phyloP scores from a whole-genome alignment of 2,329 filamentous ascomycete species.

The Thelonectria blattea region DNA sequence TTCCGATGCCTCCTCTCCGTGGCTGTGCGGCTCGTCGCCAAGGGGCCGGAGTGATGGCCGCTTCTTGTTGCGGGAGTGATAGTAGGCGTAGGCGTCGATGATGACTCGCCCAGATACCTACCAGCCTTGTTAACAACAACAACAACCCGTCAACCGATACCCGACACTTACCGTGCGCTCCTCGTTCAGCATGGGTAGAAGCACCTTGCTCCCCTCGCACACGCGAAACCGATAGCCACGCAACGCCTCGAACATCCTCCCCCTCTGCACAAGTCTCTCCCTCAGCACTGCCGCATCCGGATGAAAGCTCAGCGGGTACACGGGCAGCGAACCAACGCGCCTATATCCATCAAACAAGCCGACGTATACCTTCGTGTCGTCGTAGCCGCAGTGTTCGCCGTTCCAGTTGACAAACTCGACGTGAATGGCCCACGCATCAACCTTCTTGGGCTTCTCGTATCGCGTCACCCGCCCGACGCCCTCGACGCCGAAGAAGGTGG shows the following conservation, averaged over 20 bases:
- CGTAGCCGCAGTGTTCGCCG: constrained; percentile 40
- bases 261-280: neutral
- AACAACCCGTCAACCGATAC: no score
- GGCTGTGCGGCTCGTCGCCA: neutral
- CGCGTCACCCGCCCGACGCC: constrained; percentile 44
- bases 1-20: neutral
- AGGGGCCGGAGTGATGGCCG: neutral
- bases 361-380: constrained; percentile 32
- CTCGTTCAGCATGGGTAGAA: neutral
- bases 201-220: constrained; percentile 4
- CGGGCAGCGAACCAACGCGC: constrained; percentile 36
- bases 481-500: constrained; percentile 42
- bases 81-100: constrained; percentile 10
- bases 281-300: neutral
- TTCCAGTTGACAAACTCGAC: constrained; percentile 48
- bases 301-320: constrained; percentile 11
- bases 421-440: constrained; percentile 32
- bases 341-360: constrained; percentile 35
- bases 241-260: neutral
- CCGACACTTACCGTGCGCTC: neutral
- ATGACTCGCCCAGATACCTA: constrained; percentile 8
- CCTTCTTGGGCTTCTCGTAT: constrained; percentile 23
- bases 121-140: no score
- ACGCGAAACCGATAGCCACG: constrained; percentile 7
- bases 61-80: neutral